These are phyloP conservation scores for Primulina eburnea DNA, from an alignment of 257 asterid genomes.

Conservation along the genomic window DNA sequence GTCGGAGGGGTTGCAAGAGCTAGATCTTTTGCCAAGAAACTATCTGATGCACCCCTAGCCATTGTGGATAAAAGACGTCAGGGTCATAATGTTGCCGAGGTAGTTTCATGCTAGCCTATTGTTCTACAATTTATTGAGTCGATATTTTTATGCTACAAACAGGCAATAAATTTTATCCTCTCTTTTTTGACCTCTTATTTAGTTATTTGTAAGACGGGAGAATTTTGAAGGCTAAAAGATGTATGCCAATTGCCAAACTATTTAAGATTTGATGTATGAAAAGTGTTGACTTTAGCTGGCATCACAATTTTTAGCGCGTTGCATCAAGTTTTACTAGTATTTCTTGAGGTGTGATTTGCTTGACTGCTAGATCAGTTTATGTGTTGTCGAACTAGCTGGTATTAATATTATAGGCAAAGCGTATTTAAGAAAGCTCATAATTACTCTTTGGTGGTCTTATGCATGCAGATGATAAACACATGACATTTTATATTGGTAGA, in stretches of 20 bases:
- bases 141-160: not conserved
- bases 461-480: not conserved
- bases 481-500: not conserved
- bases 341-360: not conserved
- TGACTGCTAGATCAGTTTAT: not conserved
- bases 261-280: not conserved
- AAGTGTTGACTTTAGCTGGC: not conserved
- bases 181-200: not conserved
- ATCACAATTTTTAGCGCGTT: not conserved
- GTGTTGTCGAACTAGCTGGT: not conserved
- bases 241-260: slow-evolving; percentile 1
- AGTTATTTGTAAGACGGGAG: not conserved
- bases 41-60: slow-evolving; percentile 95
- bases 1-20: slow-evolving; percentile 98
- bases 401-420: too few relatives aligned
- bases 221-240: not conserved
- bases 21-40: slow-evolving; percentile 86
- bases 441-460: not conserved
- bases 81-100: slow-evolving; percentile 87
- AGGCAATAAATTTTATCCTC: too few relatives aligned
- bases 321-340: not conserved
- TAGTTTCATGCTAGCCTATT: slow-evolving; percentile 31
- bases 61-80: slow-evolving; percentile 95
- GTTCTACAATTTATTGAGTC: slow-evolving; percentile 10
- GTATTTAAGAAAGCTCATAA: too few relatives aligned